Conservation (phyloP, 208 protist species). For the Plasmodiophora brassicae region DNA sequence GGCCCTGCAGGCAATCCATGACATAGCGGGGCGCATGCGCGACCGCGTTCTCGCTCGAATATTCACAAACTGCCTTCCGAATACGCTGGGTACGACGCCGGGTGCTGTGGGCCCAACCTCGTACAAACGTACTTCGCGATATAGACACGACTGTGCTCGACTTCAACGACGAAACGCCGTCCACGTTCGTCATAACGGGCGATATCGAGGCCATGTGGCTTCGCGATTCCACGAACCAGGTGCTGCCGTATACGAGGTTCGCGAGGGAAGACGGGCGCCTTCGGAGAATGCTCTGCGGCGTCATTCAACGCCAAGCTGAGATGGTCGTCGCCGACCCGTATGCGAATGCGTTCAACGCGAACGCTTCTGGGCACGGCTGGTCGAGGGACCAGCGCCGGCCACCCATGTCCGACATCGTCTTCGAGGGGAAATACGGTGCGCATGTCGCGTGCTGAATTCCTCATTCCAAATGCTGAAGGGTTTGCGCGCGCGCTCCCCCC, state of each 20-base stretch:
- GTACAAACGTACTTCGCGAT: not conserved
- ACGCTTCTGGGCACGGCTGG: not conserved
- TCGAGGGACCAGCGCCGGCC: conserved; percentile 23
- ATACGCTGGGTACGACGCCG: conserved; percentile 58
- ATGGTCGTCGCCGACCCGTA: conserved; percentile 54
- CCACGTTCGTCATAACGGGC: conserved; percentile 55
- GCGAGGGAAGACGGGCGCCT: conserved; percentile 15
- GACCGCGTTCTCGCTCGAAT: conserved; percentile 49
- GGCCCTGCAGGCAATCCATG: not conserved
- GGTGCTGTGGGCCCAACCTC: not conserved
- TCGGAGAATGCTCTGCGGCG: conserved; percentile 38
- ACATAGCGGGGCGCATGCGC: not conserved
- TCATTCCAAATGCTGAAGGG: no score
- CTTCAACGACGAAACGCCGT: not conserved
- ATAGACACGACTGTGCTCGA: not conserved
- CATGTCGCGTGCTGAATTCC: no score
- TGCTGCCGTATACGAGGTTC: conserved; percentile 48
- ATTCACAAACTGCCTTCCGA: conserved; percentile 54
- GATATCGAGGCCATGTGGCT: conserved; percentile 61
- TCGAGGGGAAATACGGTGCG: conserved; percentile 30
- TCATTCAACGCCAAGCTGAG: conserved; percentile 46
- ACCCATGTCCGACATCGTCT: not conserved
- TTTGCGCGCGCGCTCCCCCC: no score
- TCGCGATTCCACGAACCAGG: conserved; percentile 54
- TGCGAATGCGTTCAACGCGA: conserved; percentile 57